Evolutionary conservation across 768 basidiomycete species (phyloP).

Genomic region (Crepidotus variabilis): DNA sequence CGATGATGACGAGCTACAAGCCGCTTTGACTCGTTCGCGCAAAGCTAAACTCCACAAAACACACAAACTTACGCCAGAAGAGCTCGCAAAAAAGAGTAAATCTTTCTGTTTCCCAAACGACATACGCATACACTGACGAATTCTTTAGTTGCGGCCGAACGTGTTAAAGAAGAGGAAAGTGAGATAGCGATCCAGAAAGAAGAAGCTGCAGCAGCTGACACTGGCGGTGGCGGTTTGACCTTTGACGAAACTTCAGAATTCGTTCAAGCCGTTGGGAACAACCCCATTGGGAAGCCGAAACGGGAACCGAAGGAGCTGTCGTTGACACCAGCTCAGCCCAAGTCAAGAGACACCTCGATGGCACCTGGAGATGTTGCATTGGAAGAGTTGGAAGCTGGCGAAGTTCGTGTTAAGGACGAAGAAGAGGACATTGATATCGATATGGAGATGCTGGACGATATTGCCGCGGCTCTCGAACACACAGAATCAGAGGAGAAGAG

Average conservation of each 20-base stretch:
- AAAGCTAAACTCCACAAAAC: conserved; percentile 75
- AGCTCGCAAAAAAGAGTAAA: conserved; percentile 74
- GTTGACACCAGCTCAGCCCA: conserved; percentile 24
- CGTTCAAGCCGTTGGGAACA: conserved; percentile 77
- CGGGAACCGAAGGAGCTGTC: conserved; percentile 37
- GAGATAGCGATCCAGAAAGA: conserved; percentile 40
- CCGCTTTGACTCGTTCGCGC: conserved; percentile 82
- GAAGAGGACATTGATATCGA: conserved; percentile 57
- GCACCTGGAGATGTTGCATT: conserved; percentile 56
- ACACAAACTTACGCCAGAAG: conserved; percentile 77
- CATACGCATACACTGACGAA: background rate
- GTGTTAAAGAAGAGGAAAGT: conserved; percentile 41
- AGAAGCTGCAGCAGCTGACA: conserved; percentile 23
- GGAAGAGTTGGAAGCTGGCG: conserved; percentile 80
- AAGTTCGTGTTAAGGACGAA: conserved; percentile 76
- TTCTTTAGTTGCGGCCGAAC: conserved; percentile 61
- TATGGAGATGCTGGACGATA: conserved; percentile 71
- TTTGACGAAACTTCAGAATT: conserved; percentile 99
- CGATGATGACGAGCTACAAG: conserved; percentile 98
- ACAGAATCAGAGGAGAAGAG: conserved; percentile 54
- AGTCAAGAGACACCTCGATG: conserved; percentile 54
- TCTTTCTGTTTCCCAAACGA: conserved; percentile 8
- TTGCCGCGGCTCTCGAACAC: conserved; percentile 65
- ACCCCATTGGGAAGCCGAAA: conserved; percentile 49
- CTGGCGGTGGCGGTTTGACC: conserved; percentile 52